Evolutionary conservation across 805 yeast species (phyloP).

Genomic region (Monosporozyma aquatica): DNA sequence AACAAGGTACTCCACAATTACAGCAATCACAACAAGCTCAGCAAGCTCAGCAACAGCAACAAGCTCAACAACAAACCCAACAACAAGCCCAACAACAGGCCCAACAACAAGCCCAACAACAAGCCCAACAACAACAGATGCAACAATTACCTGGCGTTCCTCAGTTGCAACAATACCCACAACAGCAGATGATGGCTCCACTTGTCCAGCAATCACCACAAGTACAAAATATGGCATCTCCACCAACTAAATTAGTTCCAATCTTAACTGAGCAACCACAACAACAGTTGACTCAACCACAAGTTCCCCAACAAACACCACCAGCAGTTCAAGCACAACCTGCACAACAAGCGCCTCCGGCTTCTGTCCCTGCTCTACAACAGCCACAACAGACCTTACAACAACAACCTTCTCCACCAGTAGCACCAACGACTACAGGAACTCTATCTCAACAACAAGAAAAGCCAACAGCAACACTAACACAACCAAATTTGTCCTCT

Average conservation of each 20-base stretch:
- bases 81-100: slow-evolving; percentile 8
- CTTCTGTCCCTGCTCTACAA: slow-evolving; percentile 2
- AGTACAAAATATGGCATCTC: background rate
- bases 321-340: slow-evolving; percentile 5
- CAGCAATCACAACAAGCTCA: slow-evolving; percentile 23
- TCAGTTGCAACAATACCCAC: slow-evolving; percentile 15
- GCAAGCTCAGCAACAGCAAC: slow-evolving; percentile 28
- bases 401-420: background rate
- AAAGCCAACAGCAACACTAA: background rate
- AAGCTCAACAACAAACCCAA: slow-evolving; percentile 15
- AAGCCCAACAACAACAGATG: background rate
- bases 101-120: slow-evolving; percentile 1
- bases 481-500: slow-evolving; percentile 2
- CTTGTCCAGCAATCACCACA: slow-evolving; percentile 3
- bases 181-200: slow-evolving; percentile 1
- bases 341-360: slow-evolving; percentile 3
- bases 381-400: slow-evolving; percentile 1
- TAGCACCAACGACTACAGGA: background rate
- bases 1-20: slow-evolving; percentile 12
- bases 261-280: slow-evolving; percentile 3
- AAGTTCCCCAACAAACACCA: slow-evolving; percentile 2
- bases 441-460: background rate
- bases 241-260: background rate
- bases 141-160: slow-evolving; percentile 9
- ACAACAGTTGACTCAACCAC: slow-evolving; percentile 4